These are phyloP conservation scores for Pyrrhoderma noxium DNA, from an alignment of 1,284 basidiomycete species.

Conservation along the genomic window DNA sequence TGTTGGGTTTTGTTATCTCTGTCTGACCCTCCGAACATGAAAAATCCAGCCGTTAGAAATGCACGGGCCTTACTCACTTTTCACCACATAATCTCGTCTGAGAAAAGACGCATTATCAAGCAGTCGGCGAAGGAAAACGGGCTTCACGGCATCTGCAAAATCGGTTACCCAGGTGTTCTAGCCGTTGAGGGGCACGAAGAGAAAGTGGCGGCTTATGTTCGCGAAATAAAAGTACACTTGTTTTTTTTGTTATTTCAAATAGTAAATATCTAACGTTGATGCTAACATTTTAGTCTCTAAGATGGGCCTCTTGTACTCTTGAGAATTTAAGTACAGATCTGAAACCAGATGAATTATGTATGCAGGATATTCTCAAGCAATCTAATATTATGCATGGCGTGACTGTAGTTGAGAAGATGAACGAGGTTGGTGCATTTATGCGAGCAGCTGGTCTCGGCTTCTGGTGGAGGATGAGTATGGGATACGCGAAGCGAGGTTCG, in stretches of 20 bases:
- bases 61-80: constrained; percentile 15
- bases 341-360: neutral
- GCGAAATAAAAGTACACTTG: constrained; percentile 12
- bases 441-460: constrained; percentile 3
- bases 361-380: neutral
- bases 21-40: too few relatives aligned
- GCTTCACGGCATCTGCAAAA: constrained; percentile 15
- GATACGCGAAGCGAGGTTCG: constrained; percentile 8
- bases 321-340: constrained; percentile 1
- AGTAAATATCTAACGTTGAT: neutral
- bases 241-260: neutral
- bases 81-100: constrained; percentile 15
- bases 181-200: constrained; percentile 15
- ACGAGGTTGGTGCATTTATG: constrained; percentile 13
- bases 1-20: too few relatives aligned
- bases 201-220: constrained; percentile 7
- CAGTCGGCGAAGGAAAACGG: constrained; percentile 3
- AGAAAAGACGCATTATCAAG: constrained; percentile 11
- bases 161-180: constrained; percentile 15
- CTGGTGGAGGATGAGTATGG: constrained; percentile 14
- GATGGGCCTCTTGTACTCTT: constrained; percentile 16
- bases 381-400: neutral
- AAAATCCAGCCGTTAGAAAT: neutral
- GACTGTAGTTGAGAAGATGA: constrained; percentile 13
- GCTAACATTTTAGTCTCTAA: constrained; percentile 8